A percentile compares a stretch with the other conserved stretches of the same genome.
Evolutionary conservation across 2,329 filamentous ascomycete genomes (phyloP).

Genomic region (Amylocarpus encephaloides): DNA sequence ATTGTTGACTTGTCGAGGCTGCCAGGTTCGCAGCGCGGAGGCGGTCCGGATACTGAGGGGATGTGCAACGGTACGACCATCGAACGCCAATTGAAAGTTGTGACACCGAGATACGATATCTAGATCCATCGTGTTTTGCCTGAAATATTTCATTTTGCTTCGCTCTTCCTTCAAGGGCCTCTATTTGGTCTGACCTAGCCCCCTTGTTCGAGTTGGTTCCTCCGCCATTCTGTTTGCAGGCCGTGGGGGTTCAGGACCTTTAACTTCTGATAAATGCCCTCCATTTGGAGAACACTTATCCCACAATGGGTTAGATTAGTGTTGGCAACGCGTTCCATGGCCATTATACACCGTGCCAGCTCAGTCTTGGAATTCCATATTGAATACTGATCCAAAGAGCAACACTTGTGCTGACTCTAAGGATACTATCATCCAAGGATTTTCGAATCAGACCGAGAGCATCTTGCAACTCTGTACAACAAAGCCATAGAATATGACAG

Average conservation of each 20-base stretch:
- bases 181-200: no score
- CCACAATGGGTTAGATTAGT: no score
- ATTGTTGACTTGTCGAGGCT: neutral
- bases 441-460: neutral
- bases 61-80: neutral
- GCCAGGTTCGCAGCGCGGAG: neutral
- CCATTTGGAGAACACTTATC: no score
- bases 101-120: neutral
- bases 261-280: no score
- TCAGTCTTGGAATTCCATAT: no score
- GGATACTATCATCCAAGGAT: neutral
- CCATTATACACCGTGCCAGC: no score
- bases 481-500: conserved; percentile 13
- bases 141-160: neutral
- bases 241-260: no score
- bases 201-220: no score
- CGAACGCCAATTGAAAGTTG: neutral
- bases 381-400: neutral
- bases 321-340: no score
- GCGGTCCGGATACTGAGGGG: neutral
- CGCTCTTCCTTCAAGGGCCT: neutral
- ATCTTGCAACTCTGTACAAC: conserved; percentile 7
- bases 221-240: no score
- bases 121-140: neutral
- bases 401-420: neutral